Conservation (phyloP, 2,329 filamentous ascomycete species). For the Colletotrichum tropicale region DNA sequence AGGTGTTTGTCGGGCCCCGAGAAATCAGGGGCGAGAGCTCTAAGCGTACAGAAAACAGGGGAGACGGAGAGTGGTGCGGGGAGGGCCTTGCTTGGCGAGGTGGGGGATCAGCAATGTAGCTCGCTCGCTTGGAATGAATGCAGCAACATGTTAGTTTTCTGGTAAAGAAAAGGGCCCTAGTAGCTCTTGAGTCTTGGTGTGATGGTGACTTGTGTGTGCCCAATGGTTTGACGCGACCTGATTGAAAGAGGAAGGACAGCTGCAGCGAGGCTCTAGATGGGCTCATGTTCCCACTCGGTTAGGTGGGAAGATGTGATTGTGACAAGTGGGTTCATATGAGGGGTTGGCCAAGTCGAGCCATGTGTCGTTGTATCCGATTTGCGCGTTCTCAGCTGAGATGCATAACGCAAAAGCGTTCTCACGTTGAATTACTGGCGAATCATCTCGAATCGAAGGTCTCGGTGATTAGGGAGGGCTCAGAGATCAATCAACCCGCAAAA, state of each 20-base stretch:
- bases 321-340: background rate
- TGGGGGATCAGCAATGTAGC: slow-evolving; percentile 10
- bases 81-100: slow-evolving; percentile 13
- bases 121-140: slow-evolving; percentile 14
- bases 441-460: background rate
- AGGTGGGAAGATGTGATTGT: background rate
- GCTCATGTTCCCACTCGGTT: background rate
- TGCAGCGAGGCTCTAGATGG: background rate
- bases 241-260: slow-evolving; percentile 7
- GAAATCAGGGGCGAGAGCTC: background rate
- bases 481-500: background rate
- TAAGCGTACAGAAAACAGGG: slow-evolving; percentile 1
- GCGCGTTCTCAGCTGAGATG: background rate
- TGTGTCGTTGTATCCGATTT: background rate
- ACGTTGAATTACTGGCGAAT: background rate
- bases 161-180: background rate
- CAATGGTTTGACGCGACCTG: background rate
- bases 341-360: background rate
- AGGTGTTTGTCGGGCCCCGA: background rate
- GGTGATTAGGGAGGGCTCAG: background rate
- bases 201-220: background rate
- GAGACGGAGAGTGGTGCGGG: background rate
- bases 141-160: slow-evolving; percentile 14
- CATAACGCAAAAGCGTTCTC: background rate
- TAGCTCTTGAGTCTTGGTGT: background rate